Base-by-base conservation (phyloP, 202 grass and related monocot species). In the Schoenoplectus triqueter region DNA sequence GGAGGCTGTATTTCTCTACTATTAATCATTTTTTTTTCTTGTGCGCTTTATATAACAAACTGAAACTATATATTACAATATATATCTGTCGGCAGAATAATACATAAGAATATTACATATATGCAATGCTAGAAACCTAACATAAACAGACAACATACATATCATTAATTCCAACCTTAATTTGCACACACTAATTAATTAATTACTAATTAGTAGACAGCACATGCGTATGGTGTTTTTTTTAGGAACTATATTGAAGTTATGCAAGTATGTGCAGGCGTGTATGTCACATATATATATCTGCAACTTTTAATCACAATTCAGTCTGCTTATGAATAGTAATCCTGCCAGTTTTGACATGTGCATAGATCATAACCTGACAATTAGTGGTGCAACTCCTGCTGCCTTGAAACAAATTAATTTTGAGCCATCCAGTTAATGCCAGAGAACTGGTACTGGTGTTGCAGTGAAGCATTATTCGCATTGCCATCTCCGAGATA, bases 341-440 rank as follows among this genome's bases (percentile, higher is more conserved):
- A 82, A 22, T 66, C 5, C 10, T 21, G 81, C 5, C 10, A 13
- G 81, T 51, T 31, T 69, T 67, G 48, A 83, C 65, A 83, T 70
- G 46, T 70, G 64, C 81, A 83, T 47, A 56, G 22, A 66, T 65
- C 13, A 19, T 19, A 65, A 65, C 57, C 79, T 67, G 55, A 50
- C 17, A 82, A 82, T 61, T 78, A 60, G 54, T 78, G 22, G 2
- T 73, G n/a, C 47, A 73, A 18, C 22, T 80, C 54, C 39, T 83
- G 47, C 48, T 17, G 5, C 54, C 67, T 88, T 15, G 51, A 4
- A 69, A 59, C 87, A 70, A 73, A 62, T 20, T 51, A 73, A 84
- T 92, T 86, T 87, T 83, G 90, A 66, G 80, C 86, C 81, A 83
- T 87, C 95, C 95, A 97, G 80, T 94, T 97, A 69, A 92, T 77